phyloP scores from a whole-genome alignment of 2,329 filamentous ascomycete species.

The Aspergillus cejpii region DNA sequence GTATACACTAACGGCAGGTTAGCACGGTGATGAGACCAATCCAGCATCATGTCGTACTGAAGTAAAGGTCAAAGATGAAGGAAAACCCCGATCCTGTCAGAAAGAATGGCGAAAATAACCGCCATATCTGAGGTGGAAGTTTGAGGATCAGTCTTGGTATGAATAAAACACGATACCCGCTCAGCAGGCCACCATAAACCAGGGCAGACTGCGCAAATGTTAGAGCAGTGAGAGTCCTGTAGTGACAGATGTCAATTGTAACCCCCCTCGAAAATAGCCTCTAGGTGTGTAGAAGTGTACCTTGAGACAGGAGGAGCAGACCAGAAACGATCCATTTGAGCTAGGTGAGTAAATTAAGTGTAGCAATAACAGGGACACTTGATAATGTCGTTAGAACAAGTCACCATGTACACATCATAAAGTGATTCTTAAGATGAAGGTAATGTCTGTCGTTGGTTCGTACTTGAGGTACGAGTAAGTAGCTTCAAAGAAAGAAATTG shows the following conservation, averaged over 20 bases:
- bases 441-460: no score
- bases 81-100: conserved; percentile 50
- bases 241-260: conserved; percentile 38
- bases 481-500: conserved; percentile 18
- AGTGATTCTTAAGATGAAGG: no score
- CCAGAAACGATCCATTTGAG: conserved; percentile 56
- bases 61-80: conserved; percentile 68
- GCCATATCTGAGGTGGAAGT: conserved; percentile 55
- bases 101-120: conserved; percentile 53
- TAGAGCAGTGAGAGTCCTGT: conserved; percentile 61
- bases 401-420: background rate
- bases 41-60: conserved; percentile 45
- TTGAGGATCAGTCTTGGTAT: conserved; percentile 47
- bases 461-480: no score
- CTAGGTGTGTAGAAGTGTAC: conserved; percentile 38
- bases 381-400: background rate
- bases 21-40: conserved; percentile 22
- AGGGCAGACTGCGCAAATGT: conserved; percentile 58
- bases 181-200: conserved; percentile 54
- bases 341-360: conserved; percentile 5
- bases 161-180: conserved; percentile 50
- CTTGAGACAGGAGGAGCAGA: conserved; percentile 59
- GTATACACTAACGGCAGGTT: conserved; percentile 55
- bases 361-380: background rate
- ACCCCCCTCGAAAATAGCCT: conserved; percentile 18